Base-by-base conservation (phyloP, 495 filamentous ascomycete genomes). In the Aspergillus steynii region DNA sequence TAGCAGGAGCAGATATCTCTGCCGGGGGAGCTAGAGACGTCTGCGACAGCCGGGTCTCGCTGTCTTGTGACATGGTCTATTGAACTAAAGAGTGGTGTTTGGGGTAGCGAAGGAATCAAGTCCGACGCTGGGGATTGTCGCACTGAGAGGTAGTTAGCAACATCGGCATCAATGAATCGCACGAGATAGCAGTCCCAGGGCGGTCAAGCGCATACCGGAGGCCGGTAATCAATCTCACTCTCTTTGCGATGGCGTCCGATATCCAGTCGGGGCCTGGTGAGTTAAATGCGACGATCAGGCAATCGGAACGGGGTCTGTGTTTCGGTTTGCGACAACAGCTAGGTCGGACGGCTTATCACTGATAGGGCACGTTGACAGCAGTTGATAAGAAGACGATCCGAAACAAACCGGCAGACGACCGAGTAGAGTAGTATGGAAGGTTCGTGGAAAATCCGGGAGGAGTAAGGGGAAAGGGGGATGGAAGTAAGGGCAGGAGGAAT, bases 21-120 rank as follows among this genome's bases (percentile, higher is more conserved):
- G 68, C 76, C 3, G 78, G 68, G 32, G 77, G 71, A 32, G 71
- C 72, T 64, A 81, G 72, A 49, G 76, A 74, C 56, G 66, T 68
- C 66, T 72, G 74, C 55, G 74, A 75, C 37, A 61, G 53, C 37
- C 61, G 67, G 50, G 49, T 34, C 50, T 72, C 71, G 28, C 63
- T 48, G 32, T 62, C 65, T 65, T 77, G 78, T 62, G 74, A 76
- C 78, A 81, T 81, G 68, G 48, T 68, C 26, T 29, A n/a, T 42
- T 42, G 37, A 56, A 56, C 60, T 46, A 32, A 51, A 55, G 55
- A 45, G 25, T 50, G 26, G 49, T 27, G 48, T 47, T 60, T 37
- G 56, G 55, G 53, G 50, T 31, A 54, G 58, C 42, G 49, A 61
- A 12, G 42, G 28, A 54, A 50, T 27, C 58, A 62, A 60, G 61